Base-by-base conservation (phyloP, 2,329 filamentous ascomycete species). In the Ambrosiella cleistominuta region DNA sequence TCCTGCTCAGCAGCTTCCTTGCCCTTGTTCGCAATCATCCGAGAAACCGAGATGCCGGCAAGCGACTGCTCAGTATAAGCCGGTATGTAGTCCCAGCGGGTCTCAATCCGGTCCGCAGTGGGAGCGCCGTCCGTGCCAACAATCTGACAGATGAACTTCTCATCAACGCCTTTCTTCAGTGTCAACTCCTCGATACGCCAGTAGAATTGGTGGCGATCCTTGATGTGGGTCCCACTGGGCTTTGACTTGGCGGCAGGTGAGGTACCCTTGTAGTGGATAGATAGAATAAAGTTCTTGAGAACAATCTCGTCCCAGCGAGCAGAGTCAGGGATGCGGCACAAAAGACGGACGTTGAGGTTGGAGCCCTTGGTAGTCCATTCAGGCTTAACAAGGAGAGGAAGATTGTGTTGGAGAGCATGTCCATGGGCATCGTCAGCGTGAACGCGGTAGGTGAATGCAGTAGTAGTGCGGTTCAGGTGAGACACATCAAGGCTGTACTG, bases 381-480 rank as follows among this genome's bases (percentile, higher is more conserved):
- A 2, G 88, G 84, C 17, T 79, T 80, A 51, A 95, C 72, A 13
- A 85, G 72, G 11, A 96, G 72, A 0, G 90, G 89, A 9, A 85
- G 83, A 64, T 87, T 82, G 3, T 72, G 66, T 5, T 70, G 70
- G 4, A 77, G 69, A 1, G 69, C 62, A 1, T 70, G 62, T 4
- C 70, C 64, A n/a, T 78, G 74, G 45, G 69, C 65, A 15, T 79
- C 75, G 38, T 89, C 82, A 37, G 86, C 70, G 63, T 93, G 87
- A 9, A 96, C 75, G 65, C 90, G 86, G 69, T 97, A 98, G 61
- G 93, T 95, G 73, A 98, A 97, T 7, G 85, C 91, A 6, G 91
- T 82, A 0, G 84, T 79, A 1, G 87, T 83, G 64, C 83, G 81
- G 64, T 82, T 75, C 61, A 96, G 78, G 66, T 83, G 81, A 12